Evolutionary conservation across 1,139 yeast genomes (phyloP), one percentile per base, ranked within the genome.

Genomic region (Pichiaceae sp.): DNA sequence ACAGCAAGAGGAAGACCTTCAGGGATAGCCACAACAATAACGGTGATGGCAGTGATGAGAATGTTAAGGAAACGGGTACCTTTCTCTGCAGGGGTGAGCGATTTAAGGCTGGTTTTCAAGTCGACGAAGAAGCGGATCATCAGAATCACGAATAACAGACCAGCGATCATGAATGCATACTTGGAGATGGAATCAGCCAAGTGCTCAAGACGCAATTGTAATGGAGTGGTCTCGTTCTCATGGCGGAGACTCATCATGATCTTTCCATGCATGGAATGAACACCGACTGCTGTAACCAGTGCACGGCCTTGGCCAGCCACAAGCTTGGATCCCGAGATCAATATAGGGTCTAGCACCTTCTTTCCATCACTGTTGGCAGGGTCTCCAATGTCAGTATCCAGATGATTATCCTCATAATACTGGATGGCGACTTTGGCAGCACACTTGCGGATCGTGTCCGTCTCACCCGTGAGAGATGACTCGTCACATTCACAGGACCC

Each of bases 1-100:
- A 91, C 98, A 0, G 98, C 98, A 40, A 91, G 67, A 1, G 98
- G 98, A 43, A 91, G 71, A 40, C 98, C 98, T 64, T 93, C 99
- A 2, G 99, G 99, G 15, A 91, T 95, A 0, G 98, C 99, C 37
- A 91, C 98, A 16, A 91, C 98, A 30, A 91, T 78, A 49, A 91
- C 75, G 1, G 98, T 87, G 43, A 91, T 82, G 1, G 97, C 81
- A 26, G 94, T 85, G 52, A 91, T 93, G 47, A 93, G 68, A 42
- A 91, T 84, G 52, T 84, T 81, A 64, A 91, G 68, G 52, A 89
- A 87, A 47, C 71, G 72, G 43, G 84, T 78, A 48, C 96, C 96
- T 64, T 87, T 89, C 52, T 79, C 75, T 6, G 96, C 73, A 3
- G 86, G 63, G 0, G 74, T 59, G 11, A 69, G 41, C 35, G 59